Evolutionary conservation across 345 rosid genomes (phyloP), one percentile per base, ranked within the genome.

Genomic region (Salix exigua): DNA sequence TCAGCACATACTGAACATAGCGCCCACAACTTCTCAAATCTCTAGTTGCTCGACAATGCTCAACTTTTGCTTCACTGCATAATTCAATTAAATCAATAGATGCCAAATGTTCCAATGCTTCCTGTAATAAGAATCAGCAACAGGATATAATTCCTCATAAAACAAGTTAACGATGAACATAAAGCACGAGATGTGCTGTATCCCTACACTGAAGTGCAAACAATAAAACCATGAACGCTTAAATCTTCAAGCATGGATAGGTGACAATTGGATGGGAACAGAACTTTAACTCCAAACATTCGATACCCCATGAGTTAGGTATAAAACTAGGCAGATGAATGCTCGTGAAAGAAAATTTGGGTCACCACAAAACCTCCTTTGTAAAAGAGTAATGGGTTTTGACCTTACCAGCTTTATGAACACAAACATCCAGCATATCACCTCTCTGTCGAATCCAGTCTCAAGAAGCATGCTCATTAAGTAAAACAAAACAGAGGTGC

Each of bases 41-140:
- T 78, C 99, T 92, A 74, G 96, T 85, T n/a, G 98, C 99, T 46
- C 99, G 86, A 66, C 99, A 96, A 2, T 75, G 83, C 86, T 96
- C 99, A 64, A 88, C 82, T 82, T 94, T 96, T 0, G 95, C 99
- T 83, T 96, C 98, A 42, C 87, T 88, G 75, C 93, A 84, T 78
- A 96, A 78, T 68, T 94, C 97, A 55, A 85, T 84, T 76, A 91
- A 90, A 75, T 92, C 94, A 23, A 89, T 79, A 66, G 88, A 89
- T 40, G 98, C 96, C 78, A 96, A 82, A 83, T 88, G 93, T 79
- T 80, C 91, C 83, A 94, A 80, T 51, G 99, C 98, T 73, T 94
- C 97, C 99, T 96, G 90, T 74, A 87, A 81, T 21, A 35, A 51
- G 51, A 11, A 74, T 73, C 4, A 48, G 28, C 58, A 64, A 4